A percentile compares a stretch with the other conserved stretches of the same genome.
Evolutionary conservation across 495 filamentous ascomycete species (phyloP).

Genomic region (Clavariopsis aquatica): DNA sequence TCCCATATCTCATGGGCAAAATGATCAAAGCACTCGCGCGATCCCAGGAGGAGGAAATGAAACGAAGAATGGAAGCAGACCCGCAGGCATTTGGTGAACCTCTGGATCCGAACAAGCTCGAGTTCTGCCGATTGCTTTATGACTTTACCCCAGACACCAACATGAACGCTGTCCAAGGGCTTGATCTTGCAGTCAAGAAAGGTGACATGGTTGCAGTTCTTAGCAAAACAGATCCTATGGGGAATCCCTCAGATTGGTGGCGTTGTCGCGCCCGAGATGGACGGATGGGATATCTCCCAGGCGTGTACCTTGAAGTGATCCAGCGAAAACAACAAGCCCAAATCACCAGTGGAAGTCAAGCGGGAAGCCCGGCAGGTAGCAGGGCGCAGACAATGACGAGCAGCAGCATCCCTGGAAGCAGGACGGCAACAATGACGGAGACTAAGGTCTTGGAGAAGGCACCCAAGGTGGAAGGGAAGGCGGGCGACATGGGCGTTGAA

Average conservation of each 20-base stretch:
- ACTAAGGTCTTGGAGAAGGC: slow-evolving; percentile 61
- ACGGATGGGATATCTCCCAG: slow-evolving; percentile 84
- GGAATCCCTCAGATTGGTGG: slow-evolving; percentile 96
- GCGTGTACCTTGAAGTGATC: slow-evolving; percentile 83
- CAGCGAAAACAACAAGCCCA: slow-evolving; percentile 62
- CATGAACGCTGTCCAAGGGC: slow-evolving; percentile 53
- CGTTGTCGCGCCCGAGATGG: slow-evolving; percentile 90
- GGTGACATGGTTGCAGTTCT: slow-evolving; percentile 95
- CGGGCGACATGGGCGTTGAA: slow-evolving; percentile 67
- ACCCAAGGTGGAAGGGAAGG: slow-evolving; percentile 42
- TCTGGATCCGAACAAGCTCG: slow-evolving; percentile 82
- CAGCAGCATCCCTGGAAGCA: slow-evolving; percentile 51
- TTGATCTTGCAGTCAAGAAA: slow-evolving; percentile 91
- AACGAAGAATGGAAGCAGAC: slow-evolving; percentile 58
- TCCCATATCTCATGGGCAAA: slow-evolving; percentile 95
- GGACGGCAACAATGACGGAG: slow-evolving; percentile 44
- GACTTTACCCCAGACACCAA: slow-evolving; percentile 80
- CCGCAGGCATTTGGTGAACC: slow-evolving; percentile 46
- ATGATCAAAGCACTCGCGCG: slow-evolving; percentile 81
- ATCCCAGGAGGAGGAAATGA: slow-evolving; percentile 78
- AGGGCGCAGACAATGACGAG: slow-evolving; percentile 47
- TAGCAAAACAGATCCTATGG: slow-evolving; percentile 87
- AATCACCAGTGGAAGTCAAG: slow-evolving; percentile 51
- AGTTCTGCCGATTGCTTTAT: slow-evolving; percentile 92
- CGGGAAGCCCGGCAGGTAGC: slow-evolving; percentile 51